Evolutionary conservation across 2,329 filamentous ascomycete species (phyloP).

Genomic region (Diaporthe eres): DNA sequence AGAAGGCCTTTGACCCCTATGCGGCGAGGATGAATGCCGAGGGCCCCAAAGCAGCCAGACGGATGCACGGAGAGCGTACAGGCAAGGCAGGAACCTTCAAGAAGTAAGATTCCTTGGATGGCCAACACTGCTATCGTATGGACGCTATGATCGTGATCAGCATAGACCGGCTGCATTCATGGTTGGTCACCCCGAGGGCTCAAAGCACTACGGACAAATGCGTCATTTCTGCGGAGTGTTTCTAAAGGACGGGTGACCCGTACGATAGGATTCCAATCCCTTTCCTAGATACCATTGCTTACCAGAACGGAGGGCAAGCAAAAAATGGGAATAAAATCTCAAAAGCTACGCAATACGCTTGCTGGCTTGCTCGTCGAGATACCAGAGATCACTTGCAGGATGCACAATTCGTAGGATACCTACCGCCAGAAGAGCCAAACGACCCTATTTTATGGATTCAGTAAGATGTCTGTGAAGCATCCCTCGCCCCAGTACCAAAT

Average conservation of each 20-base stretch:
- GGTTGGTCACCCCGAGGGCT: background rate
- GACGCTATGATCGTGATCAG: background rate
- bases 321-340: background rate
- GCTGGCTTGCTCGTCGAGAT: background rate
- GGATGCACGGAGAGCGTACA: constrained; percentile 50
- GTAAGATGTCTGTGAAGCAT: too few relatives aligned
- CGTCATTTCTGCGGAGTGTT: background rate
- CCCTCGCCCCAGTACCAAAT: background rate
- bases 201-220: too few relatives aligned
- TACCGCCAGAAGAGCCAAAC: background rate
- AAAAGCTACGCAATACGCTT: background rate
- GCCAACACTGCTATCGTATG: too few relatives aligned
- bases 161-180: background rate
- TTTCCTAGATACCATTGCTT: constrained; percentile 6
- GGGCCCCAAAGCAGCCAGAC: constrained; percentile 50
- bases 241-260: background rate
- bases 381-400: background rate
- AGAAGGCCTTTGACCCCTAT: constrained; percentile 52
- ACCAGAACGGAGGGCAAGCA: background rate
- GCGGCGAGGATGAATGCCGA: constrained; percentile 47
- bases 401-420: background rate
- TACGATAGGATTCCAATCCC: background rate
- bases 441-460: too few relatives aligned
- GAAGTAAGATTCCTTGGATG: constrained; percentile 47
- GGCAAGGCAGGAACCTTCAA: constrained; percentile 58